Evolutionary conservation across 2,329 filamentous ascomycete genomes (phyloP), one percentile per base, ranked within the genome.

Genomic region (Monosporascus sp.): DNA sequence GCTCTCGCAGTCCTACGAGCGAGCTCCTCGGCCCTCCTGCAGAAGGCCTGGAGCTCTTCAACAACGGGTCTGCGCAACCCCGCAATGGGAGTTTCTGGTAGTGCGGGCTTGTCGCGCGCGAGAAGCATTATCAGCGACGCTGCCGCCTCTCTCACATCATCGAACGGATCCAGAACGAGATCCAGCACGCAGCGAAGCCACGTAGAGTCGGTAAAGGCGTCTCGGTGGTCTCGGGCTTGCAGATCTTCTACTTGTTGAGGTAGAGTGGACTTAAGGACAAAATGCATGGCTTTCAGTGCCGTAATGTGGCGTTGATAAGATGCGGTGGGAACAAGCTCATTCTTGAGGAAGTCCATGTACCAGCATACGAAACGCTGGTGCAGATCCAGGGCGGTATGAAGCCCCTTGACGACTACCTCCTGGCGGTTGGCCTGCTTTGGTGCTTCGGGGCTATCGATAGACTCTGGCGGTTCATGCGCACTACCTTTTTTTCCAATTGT

Each of bases 231-330:
- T 71, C 69, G 38, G 71, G 70, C 51, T 71, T 67, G 72, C 70
- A 73, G 5, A 68, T 63, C 55, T 72, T 71, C 74, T 64, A 56
- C 88, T 87, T 24, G 49, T 41, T 55, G 52, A 5, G 50, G 46
- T 22, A 58, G 41, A 20, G 44, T 49, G 43, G 87, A 83, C 54
- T 81, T 81, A 6, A 91, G 70, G n/a, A 93, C 73, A 50, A 87
- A 78, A 1, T 75, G 75, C 28, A 93, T 71, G 1, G 87, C 84
- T 63, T 86, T 91, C 5, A 97, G 70, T 2, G 90, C 85, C 2
- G 88, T 89, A 47, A 92, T 88, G 61, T 96, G 93, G 7, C 91
- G 83, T 66, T 96, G 92, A 65, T 97, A 99, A 11, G 92, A 94
- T 17, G 89, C 85, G 1, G 88, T 92, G 2, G 91, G 86, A 3